Conservation (phyloP, 176 grass and related monocot genomes). For the Urochloa ruziziensis region DNA sequence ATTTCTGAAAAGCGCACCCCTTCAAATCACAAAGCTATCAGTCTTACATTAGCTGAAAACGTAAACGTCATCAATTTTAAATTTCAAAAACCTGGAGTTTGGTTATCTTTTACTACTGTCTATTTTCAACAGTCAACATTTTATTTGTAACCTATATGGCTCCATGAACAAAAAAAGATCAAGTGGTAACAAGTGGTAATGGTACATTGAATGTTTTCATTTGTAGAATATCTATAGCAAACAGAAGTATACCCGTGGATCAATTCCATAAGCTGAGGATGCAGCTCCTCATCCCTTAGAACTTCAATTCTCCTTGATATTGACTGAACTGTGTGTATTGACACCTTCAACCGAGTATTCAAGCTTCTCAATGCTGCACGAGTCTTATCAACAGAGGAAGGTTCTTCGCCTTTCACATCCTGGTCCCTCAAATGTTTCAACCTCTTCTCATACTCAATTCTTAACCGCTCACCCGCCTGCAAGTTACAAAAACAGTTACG, state of each 20-base stretch:
- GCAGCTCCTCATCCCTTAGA: conserved; percentile 81
- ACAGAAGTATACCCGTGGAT: conserved; percentile 67
- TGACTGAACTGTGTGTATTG: conserved; percentile 87
- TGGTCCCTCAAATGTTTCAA: conserved; percentile 72
- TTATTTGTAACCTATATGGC: background rate
- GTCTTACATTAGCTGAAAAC: background rate
- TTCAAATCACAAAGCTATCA: background rate
- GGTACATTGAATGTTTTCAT: background rate
- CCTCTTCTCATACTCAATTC: conserved; percentile 90
- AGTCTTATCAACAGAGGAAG: conserved; percentile 64
- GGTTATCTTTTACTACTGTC: background rate
- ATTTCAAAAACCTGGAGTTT: background rate
- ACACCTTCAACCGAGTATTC: conserved; percentile 76
- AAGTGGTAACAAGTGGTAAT: background rate
- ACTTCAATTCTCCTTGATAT: conserved; percentile 86
- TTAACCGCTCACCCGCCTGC: conserved; percentile 73
- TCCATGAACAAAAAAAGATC: background rate
- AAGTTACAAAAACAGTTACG: conserved; percentile 35
- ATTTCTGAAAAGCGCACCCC: background rate
- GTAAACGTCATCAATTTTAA: background rate
- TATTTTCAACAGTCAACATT: conserved; percentile 23
- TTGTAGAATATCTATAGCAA: background rate
- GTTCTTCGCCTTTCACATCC: conserved; percentile 69
- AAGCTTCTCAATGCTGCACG: conserved; percentile 65
- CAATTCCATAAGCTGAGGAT: conserved; percentile 81